Percentiles rank a stretch among this genome's conserved stretches.
Conservation (phyloP, 345 rosid species). For the Firmiana major region DNA sequence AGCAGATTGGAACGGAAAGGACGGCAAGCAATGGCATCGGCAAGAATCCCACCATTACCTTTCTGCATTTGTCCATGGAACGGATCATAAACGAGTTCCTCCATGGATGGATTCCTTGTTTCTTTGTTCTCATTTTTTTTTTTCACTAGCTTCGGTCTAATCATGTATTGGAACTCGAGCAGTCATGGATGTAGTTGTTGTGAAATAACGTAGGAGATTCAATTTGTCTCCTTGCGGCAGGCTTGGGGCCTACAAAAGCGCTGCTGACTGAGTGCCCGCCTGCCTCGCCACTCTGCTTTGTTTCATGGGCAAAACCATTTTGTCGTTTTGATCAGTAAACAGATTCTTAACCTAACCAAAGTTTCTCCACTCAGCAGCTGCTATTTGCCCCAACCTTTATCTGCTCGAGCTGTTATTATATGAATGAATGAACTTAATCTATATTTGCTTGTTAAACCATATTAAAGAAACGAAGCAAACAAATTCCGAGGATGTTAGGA, state of each 20-base stretch:
- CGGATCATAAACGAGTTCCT: background rate
- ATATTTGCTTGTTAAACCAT: background rate
- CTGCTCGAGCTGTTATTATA: constrained; percentile 1
- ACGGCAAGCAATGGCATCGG: background rate
- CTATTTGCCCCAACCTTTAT: background rate
- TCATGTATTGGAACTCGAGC: constrained; percentile 17
- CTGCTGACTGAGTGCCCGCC: constrained; percentile 18
- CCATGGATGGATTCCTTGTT: background rate
- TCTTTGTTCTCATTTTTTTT: background rate
- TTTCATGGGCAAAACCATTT: background rate
- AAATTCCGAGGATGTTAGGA: background rate
- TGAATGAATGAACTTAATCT: background rate
- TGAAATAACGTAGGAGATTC: constrained; percentile 23
- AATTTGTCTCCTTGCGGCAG: constrained; percentile 33
- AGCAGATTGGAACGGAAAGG: background rate
- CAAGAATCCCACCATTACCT: background rate
- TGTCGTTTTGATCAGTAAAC: constrained; percentile 24
- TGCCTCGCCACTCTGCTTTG: constrained; percentile 10
- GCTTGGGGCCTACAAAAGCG: constrained; percentile 33
- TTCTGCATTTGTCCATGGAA: background rate
- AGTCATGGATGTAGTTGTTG: constrained; percentile 14
- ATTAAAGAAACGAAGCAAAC: background rate
- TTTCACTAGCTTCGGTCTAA: background rate
- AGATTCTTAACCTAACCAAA: constrained; percentile 14
- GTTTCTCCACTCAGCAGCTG: background rate